Evolutionary conservation across 23 red algal genomes (phyloP).

Genomic region (Gracilaria domingensis): DNA sequence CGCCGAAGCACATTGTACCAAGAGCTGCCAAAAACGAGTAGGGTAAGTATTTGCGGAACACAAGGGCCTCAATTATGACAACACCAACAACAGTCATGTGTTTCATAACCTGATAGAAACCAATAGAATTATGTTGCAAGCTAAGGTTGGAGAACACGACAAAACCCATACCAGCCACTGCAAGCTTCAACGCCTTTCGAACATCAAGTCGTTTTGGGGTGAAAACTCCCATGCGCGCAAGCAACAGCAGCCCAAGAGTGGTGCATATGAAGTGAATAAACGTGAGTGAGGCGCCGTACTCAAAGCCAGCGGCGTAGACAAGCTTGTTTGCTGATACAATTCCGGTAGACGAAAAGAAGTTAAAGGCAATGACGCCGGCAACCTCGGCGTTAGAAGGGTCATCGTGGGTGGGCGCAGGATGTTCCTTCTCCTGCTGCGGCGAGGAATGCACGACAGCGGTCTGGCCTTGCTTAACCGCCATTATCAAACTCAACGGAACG

Average conservation of each 20-base stretch:
- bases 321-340: conserved; percentile 98
- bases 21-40: conserved; percentile 65
- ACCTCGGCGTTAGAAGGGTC: conserved; percentile 70
- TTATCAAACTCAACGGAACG: not conserved
- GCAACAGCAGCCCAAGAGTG: conserved; percentile 77
- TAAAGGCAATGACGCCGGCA: conserved; percentile 75
- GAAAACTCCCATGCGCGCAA: conserved; percentile 79
- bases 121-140: conserved; percentile 93
- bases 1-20: conserved; percentile 76
- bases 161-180: conserved; percentile 88
- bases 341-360: conserved; percentile 88
- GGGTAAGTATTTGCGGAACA: conserved; percentile 73
- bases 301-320: conserved; percentile 88
- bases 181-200: conserved; percentile 78
- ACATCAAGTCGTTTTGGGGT: conserved; percentile 84
- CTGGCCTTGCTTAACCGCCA: conserved; percentile 61
- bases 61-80: conserved; percentile 86
- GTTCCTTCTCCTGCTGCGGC: not conserved
- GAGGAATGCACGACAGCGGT: conserved; percentile 1
- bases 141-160: conserved; percentile 98
- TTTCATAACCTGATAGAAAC: conserved; percentile 98
- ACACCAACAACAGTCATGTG: conserved; percentile 92
- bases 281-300: conserved; percentile 86
- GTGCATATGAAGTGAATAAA: conserved; percentile 95
- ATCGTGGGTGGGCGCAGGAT: not conserved